These are phyloP conservation scores for Scalesia atractyloides DNA, from an alignment of 129 eudicot species.

Conservation along the genomic window DNA sequence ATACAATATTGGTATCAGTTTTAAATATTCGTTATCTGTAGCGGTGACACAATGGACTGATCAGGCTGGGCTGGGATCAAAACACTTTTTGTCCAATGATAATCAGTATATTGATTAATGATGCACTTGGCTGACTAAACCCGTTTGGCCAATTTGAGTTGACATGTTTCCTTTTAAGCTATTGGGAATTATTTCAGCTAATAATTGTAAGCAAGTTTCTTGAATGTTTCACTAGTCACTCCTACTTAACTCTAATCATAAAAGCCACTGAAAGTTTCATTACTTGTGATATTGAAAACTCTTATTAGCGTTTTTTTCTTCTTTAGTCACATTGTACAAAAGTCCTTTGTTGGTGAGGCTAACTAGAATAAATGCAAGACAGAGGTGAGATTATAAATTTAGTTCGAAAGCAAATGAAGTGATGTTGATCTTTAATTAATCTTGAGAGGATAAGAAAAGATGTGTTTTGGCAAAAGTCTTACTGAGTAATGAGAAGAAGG, in stretches of 20 bases:
- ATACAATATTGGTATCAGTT: constrained; percentile 77
- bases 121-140: too few relatives aligned
- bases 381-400: neutral
- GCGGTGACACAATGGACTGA: too few relatives aligned
- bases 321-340: neutral
- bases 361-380: neutral
- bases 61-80: too few relatives aligned
- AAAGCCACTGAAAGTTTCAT: neutral
- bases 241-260: too few relatives aligned
- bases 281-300: neutral
- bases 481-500: constrained; percentile 95
- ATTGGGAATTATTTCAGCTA: neutral
- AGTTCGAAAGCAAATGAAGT: too few relatives aligned
- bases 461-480: constrained; percentile 15
- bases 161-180: neutral
- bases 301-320: neutral
- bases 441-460: neutral
- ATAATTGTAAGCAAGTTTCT: too few relatives aligned
- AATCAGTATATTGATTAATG: too few relatives aligned
- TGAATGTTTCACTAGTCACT: too few relatives aligned
- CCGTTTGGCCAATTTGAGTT: neutral
- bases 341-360: neutral
- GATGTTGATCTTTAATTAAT: neutral
- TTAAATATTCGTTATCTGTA: neutral
- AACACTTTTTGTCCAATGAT: too few relatives aligned